A percentile compares a stretch with the other conserved stretches of the same genome.
phyloP scores from a whole-genome alignment of 768 basidiomycete genomes.

The Naganishia vishniacii region DNA sequence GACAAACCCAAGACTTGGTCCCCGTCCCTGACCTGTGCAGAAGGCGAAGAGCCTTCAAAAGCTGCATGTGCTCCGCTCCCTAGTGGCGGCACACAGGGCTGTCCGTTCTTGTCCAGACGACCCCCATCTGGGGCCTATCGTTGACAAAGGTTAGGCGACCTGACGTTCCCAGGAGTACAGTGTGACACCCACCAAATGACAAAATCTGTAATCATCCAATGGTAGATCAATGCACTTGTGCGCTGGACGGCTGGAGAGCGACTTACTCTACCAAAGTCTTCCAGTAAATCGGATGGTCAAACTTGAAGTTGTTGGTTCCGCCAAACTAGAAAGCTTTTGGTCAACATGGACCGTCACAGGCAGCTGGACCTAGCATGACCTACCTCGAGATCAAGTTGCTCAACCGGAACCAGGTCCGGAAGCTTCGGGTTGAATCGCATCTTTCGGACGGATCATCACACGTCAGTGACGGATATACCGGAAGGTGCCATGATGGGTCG shows the following conservation, averaged over 20 bases:
- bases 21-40: neutral
- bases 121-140: constrained; percentile 40
- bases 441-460: no score
- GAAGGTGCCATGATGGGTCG: no score
- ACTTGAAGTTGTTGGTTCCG: constrained; percentile 67
- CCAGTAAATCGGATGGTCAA: constrained; percentile 72
- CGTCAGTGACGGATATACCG: no score
- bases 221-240: neutral
- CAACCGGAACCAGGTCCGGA: constrained; percentile 63
- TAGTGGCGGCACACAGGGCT: constrained; percentile 36
- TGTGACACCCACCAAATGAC: no score
- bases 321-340: constrained; percentile 65
- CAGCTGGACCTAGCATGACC: neutral
- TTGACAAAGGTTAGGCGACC: neutral
- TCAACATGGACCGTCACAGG: no score
- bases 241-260: constrained; percentile 30
- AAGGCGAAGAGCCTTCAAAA: neutral
- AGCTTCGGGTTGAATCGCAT: constrained; percentile 87
- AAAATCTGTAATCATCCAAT: neutral
- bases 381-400: constrained; percentile 67
- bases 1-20: no score
- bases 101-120: constrained; percentile 41
- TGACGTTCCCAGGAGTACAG: no score
- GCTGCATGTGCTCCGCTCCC: constrained; percentile 47
- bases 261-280: constrained; percentile 63